Conservation (phyloP, 1,284 basidiomycete species). For the Fomitopsis pinicola region DNA sequence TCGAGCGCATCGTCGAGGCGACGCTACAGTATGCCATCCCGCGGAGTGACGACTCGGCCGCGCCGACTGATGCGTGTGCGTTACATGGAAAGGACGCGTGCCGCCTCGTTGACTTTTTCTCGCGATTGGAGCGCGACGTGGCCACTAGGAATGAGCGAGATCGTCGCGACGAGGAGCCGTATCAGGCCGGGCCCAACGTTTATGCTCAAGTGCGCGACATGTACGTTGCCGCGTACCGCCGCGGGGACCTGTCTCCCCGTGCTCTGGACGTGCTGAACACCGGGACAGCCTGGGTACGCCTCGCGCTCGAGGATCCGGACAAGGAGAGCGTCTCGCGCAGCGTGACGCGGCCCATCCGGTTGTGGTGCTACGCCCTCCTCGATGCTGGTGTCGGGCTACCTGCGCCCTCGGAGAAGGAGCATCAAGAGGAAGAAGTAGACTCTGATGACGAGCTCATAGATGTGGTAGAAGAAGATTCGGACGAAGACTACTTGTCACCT, state of each 20-base stretch:
- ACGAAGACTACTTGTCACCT: conserved; percentile 54
- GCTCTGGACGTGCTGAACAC: conserved; percentile 57
- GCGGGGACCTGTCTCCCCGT: conserved; percentile 52
- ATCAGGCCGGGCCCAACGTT: conserved; percentile 7
- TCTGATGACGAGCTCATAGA: conserved; percentile 47
- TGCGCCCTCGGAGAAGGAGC: conserved; percentile 18
- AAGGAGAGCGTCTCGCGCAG: conserved; percentile 55
- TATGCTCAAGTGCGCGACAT: conserved; percentile 36
- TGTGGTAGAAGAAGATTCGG: conserved; percentile 39
- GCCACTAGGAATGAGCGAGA: neutral
- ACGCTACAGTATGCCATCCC: conserved; percentile 74
- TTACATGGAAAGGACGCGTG: conserved; percentile 55
- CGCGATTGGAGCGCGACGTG: conserved; percentile 30
- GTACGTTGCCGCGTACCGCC: conserved; percentile 62
- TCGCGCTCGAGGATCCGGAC: conserved; percentile 79
- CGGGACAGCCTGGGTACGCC: conserved; percentile 60
- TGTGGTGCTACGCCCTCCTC: conserved; percentile 65
- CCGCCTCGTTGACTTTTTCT: conserved; percentile 47
- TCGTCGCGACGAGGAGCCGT: neutral
- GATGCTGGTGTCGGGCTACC: conserved; percentile 63
- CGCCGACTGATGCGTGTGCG: conserved; percentile 43
- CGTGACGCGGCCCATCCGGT: conserved; percentile 59
- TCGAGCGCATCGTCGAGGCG: conserved; percentile 67
- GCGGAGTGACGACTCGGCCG: conserved; percentile 36
- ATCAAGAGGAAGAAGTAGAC: conserved; percentile 29